Conservation (phyloP, 768 basidiomycete species). For the Leucocoprinus leucothites region DNA sequence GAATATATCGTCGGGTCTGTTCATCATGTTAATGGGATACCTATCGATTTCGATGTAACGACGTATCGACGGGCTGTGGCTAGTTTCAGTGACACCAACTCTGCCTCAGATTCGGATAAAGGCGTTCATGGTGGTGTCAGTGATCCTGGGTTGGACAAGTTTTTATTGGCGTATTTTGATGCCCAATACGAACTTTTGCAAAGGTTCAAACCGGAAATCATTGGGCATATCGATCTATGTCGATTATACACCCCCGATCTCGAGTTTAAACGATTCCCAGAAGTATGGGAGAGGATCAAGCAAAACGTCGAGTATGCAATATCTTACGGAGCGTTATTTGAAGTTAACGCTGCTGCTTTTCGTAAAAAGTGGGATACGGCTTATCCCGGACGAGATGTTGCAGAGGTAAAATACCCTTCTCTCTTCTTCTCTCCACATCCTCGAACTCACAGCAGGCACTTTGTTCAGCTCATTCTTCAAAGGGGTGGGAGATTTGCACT, state of each 20-base stretch:
- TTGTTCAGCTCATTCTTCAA: conserved; percentile 61
- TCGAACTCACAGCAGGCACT: neutral
- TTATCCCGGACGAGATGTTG: conserved; percentile 80
- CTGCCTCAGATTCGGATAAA: no score
- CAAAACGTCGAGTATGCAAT: conserved; percentile 75
- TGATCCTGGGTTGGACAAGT: conserved; percentile 34
- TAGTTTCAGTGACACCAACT: conserved; percentile 26
- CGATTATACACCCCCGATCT: conserved; percentile 75
- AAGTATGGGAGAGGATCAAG: conserved; percentile 61
- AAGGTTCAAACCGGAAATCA: conserved; percentile 77
- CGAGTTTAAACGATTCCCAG: conserved; percentile 50
- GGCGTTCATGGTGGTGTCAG: conserved; percentile 8
- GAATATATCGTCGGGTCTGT: conserved; percentile 92
- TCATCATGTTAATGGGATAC: conserved; percentile 84
- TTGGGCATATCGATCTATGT: conserved; percentile 94
- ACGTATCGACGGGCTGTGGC: conserved; percentile 66
- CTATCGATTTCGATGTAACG: conserved; percentile 86
- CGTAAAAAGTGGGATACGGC: conserved; percentile 85
- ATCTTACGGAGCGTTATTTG: conserved; percentile 87
- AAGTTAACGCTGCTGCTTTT: conserved; percentile 90
- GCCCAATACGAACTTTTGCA: conserved; percentile 71
- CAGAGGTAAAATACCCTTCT: conserved; percentile 46
- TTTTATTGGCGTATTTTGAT: conserved; percentile 78
- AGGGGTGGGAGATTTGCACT: conserved; percentile 74
- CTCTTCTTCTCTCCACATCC: conserved; percentile 1